Percentiles rank a stretch among this genome's conserved stretches.
Conservation (phyloP, 148 eudicot genomes). For the Vaccinium darrowii region DNA sequence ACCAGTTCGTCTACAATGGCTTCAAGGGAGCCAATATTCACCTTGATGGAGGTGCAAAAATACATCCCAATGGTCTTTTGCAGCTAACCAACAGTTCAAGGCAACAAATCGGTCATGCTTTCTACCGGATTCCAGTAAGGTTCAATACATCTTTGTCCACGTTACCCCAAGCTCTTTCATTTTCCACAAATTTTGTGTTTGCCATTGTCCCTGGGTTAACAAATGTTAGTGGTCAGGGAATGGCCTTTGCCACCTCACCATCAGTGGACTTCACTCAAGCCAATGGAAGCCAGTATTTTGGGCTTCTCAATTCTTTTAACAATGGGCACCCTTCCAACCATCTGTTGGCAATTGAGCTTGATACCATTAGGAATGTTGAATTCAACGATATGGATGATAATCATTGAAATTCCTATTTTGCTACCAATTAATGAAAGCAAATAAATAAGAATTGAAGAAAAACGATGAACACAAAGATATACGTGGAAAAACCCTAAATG, state of each 20-base stretch:
- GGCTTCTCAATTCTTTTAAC: slow-evolving; percentile 19
- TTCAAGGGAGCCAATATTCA: slow-evolving; percentile 22
- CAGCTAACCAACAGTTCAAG: slow-evolving; percentile 24
- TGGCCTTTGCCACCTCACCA: slow-evolving; percentile 26
- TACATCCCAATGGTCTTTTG: slow-evolving; percentile 25
- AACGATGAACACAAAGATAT: too few species aligned
- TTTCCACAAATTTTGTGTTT: slow-evolving; percentile 21
- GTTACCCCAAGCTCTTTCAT: background rate
- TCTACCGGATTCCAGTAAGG: slow-evolving; percentile 19
- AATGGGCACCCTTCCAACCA: slow-evolving; percentile 18
- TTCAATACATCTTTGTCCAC: background rate
- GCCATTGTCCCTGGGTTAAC: slow-evolving; percentile 9
- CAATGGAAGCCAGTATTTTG: slow-evolving; percentile 15
- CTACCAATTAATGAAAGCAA: too few species aligned
- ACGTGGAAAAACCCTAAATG: too few species aligned
- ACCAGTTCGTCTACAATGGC: slow-evolving; percentile 8
- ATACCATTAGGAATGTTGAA: slow-evolving; percentile 27
- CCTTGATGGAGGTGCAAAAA: slow-evolving; percentile 18
- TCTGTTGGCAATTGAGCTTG: slow-evolving; percentile 33
- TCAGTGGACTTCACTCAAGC: slow-evolving; percentile 18
- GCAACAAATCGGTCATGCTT: slow-evolving; percentile 25
- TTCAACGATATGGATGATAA: slow-evolving; percentile 7
- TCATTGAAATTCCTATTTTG: too few species aligned
- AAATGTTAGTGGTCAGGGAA: slow-evolving; percentile 9
- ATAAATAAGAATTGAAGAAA: too few species aligned